phyloP scores from a whole-genome alignment of 169 alveolate species.

The Plasmodium gonderi region DNA sequence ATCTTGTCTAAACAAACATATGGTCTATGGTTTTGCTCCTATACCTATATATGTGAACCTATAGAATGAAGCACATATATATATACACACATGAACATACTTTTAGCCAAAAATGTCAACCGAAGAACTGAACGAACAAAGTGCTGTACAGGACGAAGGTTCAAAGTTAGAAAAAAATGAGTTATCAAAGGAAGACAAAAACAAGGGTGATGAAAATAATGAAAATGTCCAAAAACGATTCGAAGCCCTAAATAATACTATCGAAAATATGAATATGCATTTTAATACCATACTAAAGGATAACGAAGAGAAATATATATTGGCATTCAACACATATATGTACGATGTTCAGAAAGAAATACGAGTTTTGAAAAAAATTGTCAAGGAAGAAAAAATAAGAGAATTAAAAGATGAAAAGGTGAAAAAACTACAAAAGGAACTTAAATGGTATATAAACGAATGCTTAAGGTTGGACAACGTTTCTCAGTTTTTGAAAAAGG shows the following conservation, averaged over 20 bases:
- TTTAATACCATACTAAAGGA: conserved; percentile 42
- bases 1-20: background rate
- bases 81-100: background rate
- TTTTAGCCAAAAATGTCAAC: conserved; percentile 10
- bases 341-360: conserved; percentile 73
- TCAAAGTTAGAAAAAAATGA: background rate
- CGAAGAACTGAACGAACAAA: background rate
- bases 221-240: conserved; percentile 40
- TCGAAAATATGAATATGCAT: conserved; percentile 56
- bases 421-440: conserved; percentile 55
- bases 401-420: conserved; percentile 62
- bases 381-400: conserved; percentile 68
- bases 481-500: conserved; percentile 62
- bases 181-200: background rate
- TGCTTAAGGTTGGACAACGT: conserved; percentile 53
- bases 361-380: conserved; percentile 31
- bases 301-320: conserved; percentile 67
- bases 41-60: background rate
- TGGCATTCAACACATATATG: conserved; percentile 71
- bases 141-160: background rate
- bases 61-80: background rate
- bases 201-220: background rate
- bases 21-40: background rate
- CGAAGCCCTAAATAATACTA: conserved; percentile 44
- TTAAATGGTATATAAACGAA: conserved; percentile 72